phyloP scores from a whole-genome alignment of 2,329 filamentous ascomycete genomes.

The Cordyceps fumosorosea region DNA sequence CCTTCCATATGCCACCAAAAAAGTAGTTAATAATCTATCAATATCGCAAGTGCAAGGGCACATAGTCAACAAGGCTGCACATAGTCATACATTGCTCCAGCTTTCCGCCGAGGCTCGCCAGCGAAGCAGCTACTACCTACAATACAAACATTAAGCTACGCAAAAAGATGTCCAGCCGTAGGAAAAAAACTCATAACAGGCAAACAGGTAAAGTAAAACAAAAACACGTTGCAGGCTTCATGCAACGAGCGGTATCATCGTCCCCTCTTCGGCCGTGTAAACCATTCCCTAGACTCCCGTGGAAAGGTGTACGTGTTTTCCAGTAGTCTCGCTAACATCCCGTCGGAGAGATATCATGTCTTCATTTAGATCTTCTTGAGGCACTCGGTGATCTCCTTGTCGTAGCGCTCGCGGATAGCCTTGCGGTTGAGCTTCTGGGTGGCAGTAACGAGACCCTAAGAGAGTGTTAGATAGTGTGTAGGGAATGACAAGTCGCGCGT shows the following conservation, averaged over 20 bases:
- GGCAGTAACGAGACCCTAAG: conserved; percentile 52
- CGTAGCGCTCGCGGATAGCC: conserved; percentile 43
- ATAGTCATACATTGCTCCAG: too few relatives aligned
- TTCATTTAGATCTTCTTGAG: conserved; percentile 23
- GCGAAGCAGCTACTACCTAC: conserved; percentile 7
- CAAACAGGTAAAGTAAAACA: conserved; percentile 4
- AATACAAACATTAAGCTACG: conserved; percentile 13
- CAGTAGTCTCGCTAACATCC: neutral
- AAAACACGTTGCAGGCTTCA: conserved; percentile 10
- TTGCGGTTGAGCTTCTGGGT: conserved; percentile 55
- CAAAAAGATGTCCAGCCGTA: conserved; percentile 8
- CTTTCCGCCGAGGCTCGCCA: too few relatives aligned
- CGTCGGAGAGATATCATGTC: neutral
- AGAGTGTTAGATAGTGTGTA: conserved; percentile 16
- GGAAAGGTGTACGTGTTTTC: conserved; percentile 2
- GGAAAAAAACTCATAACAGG: neutral
- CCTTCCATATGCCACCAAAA: too few relatives aligned
- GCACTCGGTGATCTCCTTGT: conserved; percentile 42
- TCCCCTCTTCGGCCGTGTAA: neutral
- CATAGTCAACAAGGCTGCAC: too few relatives aligned
- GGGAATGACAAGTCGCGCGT: too few relatives aligned
- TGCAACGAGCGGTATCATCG: conserved; percentile 17
- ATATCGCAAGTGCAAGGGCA: too few relatives aligned
- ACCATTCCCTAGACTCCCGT: neutral
- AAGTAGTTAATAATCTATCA: too few relatives aligned